Conservation (phyloP, 176 grass and related monocot species). For the Musa acuminata region DNA sequence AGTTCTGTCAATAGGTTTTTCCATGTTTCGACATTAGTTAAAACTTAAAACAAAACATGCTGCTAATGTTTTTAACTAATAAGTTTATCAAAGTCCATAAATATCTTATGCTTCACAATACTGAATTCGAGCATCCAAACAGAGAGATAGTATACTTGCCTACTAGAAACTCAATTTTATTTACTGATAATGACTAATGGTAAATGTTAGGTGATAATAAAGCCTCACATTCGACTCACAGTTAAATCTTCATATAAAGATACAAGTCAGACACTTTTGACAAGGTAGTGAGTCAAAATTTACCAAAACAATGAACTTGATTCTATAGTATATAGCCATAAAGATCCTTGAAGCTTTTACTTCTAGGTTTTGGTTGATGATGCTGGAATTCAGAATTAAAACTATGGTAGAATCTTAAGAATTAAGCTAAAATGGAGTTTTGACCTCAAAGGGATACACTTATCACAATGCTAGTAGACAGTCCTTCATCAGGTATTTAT, state of each 20-base stretch:
- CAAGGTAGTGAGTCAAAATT: neutral
- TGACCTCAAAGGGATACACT: too few relatives aligned
- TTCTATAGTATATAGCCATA: too few relatives aligned
- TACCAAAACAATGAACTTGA: too few relatives aligned
- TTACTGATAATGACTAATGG: neutral
- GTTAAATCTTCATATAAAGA: neutral
- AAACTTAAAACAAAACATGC: neutral
- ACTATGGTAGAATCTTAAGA: too few relatives aligned
- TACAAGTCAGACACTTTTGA: neutral
- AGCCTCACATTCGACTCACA: neutral
- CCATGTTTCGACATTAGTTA: neutral
- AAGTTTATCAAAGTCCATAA: neutral
- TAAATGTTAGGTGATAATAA: neutral
- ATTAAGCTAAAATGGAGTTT: too few relatives aligned
- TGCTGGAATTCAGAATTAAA: too few relatives aligned
- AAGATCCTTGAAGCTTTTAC: too few relatives aligned
- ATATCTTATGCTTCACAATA: neutral
- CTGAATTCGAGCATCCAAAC: neutral
- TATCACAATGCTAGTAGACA: too few relatives aligned
- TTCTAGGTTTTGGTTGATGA: too few relatives aligned
- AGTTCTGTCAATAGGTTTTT: too few relatives aligned
- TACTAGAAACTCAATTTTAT: neutral
- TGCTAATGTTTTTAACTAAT: neutral
- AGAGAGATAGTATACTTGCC: neutral
- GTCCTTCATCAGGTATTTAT: too few relatives aligned